phyloP scores from a whole-genome alignment of 2,329 filamentous ascomycete genomes.

The Scedosporium apiospermum region DNA sequence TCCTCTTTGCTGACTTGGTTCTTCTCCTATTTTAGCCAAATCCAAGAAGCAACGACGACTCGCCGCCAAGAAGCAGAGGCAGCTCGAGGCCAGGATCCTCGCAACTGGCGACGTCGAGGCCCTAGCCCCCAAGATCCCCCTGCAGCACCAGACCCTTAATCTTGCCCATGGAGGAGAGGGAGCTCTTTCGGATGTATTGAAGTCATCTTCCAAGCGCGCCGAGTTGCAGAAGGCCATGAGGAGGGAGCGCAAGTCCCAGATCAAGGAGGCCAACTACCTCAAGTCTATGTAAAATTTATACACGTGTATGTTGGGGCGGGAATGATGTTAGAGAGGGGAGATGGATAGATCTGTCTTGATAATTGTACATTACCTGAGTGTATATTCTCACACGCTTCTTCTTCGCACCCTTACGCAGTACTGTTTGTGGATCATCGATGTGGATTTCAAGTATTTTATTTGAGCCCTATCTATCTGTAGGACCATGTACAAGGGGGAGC shows the following conservation, averaged over 20 bases:
- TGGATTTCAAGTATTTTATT: neutral
- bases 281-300: constrained; percentile 54
- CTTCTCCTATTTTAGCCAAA: constrained; percentile 48
- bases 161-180: constrained; percentile 43
- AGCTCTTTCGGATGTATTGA: constrained; percentile 33
- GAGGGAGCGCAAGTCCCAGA: constrained; percentile 62
- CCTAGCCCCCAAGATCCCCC: constrained; percentile 58
- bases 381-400: neutral
- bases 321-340: neutral
- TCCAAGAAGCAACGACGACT: constrained; percentile 71
- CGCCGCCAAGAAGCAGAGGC: constrained; percentile 55
- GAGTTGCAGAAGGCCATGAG: constrained; percentile 64
- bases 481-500: too few relatives aligned
- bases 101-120: constrained; percentile 57
- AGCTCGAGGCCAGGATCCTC: constrained; percentile 47
- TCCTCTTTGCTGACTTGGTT: neutral
- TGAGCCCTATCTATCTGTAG: too few relatives aligned
- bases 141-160: constrained; percentile 72
- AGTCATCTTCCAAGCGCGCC: constrained; percentile 41
- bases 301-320: neutral
- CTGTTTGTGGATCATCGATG: neutral
- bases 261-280: constrained; percentile 82
- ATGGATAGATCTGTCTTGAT: neutral
- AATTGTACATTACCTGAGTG: constrained; percentile 1
- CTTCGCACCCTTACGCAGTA: neutral